Evolutionary conservation across 1,284 basidiomycete species (phyloP), one percentile per base, ranked within the genome.

Genomic region (Phellinidium pouzarii): DNA sequence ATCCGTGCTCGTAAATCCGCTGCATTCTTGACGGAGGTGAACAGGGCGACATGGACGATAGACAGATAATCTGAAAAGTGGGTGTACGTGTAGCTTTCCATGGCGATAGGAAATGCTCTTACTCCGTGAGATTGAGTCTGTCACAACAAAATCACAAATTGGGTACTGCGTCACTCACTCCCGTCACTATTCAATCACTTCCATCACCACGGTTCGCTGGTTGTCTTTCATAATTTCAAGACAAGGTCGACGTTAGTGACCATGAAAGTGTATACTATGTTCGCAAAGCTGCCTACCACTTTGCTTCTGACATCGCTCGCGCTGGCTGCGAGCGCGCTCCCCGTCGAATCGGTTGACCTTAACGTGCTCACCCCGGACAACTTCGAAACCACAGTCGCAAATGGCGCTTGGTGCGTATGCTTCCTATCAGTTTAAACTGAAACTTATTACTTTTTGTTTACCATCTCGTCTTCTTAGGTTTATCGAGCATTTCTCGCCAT

Each of bases 401-500:
- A 73, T 0, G 90, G 90, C 5, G 68, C 84, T n/a, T 92, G 87
- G 88, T 82, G 52, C 45, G 77, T 63, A 11, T 26, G 23, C 14
- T 9, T 17, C n/a, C n/a, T 26, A 37, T 17, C 31, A 34, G 31
- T 34, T 34, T n/a, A n/a, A 7, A 14, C 31, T 8, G 9, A 14
- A 3, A 34, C 9, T 7, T 34, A 8, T 34, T 3, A 34, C 31
- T 14, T 8, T 11, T 3, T 11, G 3, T 52, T 3, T 45, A 11
- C 36, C 12, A 37, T 19, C 12, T 27, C 11, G 25, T 42, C 3
- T 8, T 2, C 23, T 7, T 52, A 77, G 78, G 78, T 80, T 89
- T 59, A 69, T 90, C 50, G 86, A 90, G 60, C 79, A 83, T 66
- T 89, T 79, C 67, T 88, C 84, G 1, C 91, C 91, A 0, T 87